Evolutionary conservation across 2,329 filamentous ascomycete species (phyloP), one percentile per base, ranked within the genome.

Genomic region (Phialocephala sp.): DNA sequence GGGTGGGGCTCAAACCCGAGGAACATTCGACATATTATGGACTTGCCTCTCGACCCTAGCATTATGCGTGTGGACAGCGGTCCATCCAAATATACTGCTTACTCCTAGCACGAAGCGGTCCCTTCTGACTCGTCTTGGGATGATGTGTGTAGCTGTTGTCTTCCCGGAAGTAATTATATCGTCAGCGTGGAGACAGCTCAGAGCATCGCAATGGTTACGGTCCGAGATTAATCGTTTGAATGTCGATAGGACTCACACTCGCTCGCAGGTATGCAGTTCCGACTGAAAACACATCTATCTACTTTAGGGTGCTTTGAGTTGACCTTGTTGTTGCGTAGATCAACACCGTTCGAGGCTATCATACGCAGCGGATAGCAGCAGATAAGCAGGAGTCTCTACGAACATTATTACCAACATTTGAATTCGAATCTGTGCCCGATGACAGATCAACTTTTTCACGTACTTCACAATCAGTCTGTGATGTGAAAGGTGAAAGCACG

Each of bases 1-100:
- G 3, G 55, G 15, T 41, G 55, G 35, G 4, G 35, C 55, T 4
- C 8, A 5, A 14, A 39, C 8, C 20, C 55, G 55, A 22, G 55
- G 55, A 18, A 37, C 55, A 8, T 58, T 58, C 20, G 55, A 58
- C 35, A 58, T 58, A 4, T n/a, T 58, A 3, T 58, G 55, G 55
- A 58, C 15, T 2, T 58, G 55, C 15, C 3, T 58, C 36, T 58
- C 35, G 3, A 58, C 55, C 3, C n/a, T 58, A 22, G 55, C 55
- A 22, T 32, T 58, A 4, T 58, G 55, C 22, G 55, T 58, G 6
- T 58, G 55, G 55, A 41, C 35, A 39, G 55, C 55, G 3, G 55
- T 58, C 11, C 55, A 58, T 41, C 55, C 55, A 37, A 58, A 58
- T 22, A 58, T 58, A 37, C 55, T 41, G n/a, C 35, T 24, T n/a